Base-by-base conservation (phyloP, 1,139 yeast genomes). In the Geotrichum restrictum region DNA sequence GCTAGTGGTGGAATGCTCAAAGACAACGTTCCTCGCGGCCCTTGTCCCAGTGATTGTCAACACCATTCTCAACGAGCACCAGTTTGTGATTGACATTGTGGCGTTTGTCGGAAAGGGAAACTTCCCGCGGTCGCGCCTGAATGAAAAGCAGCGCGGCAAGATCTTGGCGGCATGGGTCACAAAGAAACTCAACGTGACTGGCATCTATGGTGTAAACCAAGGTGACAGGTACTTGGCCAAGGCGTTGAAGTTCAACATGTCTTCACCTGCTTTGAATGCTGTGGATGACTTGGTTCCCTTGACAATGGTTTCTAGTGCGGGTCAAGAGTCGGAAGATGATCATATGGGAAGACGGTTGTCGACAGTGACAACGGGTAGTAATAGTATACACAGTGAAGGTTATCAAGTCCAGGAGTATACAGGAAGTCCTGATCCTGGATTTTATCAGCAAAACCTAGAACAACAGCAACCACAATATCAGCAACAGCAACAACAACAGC, bases 11-110 rank as follows among this genome's bases (percentile, higher is more conserved):
- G 96, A 89, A 62, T 78, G 86, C 14, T 74, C 72, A 55, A 72
- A 82, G 45, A 56, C 61, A 4, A 55, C 61, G 10, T 56, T 62
- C 33, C 71, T 81, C 55, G 85, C 96, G 0, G 81, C 93, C 1
- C 69, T 93, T 56, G 91, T 89, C 0, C 95, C 98, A 0, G 78
- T 91, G 40, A 78, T 93, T 49, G 88, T 87, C 45, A 85, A 88
- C 59, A 82, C 84, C 3, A 81, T 91, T 0, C 73, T 93, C 60
- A 83, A 88, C 58, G 85, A 80, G 60, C 96, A 91, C 66, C 95
- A 89, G 60, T 71, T 93, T 55, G 79, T 88, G n/a, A 75, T 89
- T 43, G 97, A 93, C 67, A 78, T 89, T 45, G 86, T 94, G 48
- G 87, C 91, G 0, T 93, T 91, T 68, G 81, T 87, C 52, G 80